These are phyloP conservation scores for Quercus phellos DNA, from an alignment of 331 rosid species.

Conservation along the genomic window DNA sequence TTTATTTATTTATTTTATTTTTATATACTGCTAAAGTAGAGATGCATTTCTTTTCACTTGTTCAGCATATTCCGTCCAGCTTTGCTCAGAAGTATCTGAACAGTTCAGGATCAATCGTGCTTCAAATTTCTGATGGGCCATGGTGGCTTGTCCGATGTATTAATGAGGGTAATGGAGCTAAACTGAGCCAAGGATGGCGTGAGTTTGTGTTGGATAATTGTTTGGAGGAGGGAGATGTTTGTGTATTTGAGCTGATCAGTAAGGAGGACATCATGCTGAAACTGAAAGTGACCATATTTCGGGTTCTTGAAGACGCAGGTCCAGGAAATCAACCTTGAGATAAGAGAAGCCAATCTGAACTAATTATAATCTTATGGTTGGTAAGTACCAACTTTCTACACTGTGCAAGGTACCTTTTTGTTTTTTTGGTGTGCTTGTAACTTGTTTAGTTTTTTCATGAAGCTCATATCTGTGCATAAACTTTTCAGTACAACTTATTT, in stretches of 20 bases:
- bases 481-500: not conserved
- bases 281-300: conserved; percentile 7
- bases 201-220: not conserved
- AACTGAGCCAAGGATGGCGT: conserved; percentile 9
- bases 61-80: conserved; percentile 3
- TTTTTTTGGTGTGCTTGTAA: too few relatives aligned
- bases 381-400: too few relatives aligned
- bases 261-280: not conserved
- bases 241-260: conserved; percentile 10
- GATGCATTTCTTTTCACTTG: not conserved
- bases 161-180: not conserved
- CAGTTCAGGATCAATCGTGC: not conserved
- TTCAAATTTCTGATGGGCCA: not conserved
- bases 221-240: conserved; percentile 7
- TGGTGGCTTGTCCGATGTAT: conserved; percentile 1
- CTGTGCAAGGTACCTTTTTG: too few relatives aligned
- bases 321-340: not conserved
- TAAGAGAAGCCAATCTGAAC: not conserved
- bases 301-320: not conserved
- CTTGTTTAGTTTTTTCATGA: too few relatives aligned
- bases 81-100: not conserved
- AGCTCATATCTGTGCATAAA: not conserved
- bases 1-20: not conserved
- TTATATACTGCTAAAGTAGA: not conserved
- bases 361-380: not conserved